These are phyloP conservation scores for Phanerodontia chrysosporium DNA, from an alignment of 768 basidiomycete species.

Conservation along the genomic window DNA sequence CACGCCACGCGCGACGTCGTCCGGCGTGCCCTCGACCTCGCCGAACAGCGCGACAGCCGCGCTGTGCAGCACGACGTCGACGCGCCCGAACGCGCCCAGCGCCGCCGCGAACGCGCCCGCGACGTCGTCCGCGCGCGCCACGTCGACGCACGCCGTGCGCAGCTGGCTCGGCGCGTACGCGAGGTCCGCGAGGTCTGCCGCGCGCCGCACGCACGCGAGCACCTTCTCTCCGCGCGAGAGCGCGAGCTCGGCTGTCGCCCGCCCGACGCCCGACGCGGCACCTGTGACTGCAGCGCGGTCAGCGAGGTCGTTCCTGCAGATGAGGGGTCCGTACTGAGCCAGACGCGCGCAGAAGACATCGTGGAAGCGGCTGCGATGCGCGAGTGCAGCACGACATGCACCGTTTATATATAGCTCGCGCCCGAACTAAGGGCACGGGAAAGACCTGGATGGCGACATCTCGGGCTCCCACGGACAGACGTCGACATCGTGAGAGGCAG, in stretches of 20 bases:
- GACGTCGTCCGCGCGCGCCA: conserved; percentile 30
- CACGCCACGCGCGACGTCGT: conserved; percentile 29
- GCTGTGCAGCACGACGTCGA: conserved; percentile 46
- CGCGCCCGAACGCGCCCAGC: conserved; percentile 33
- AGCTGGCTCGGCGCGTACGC: conserved; percentile 26
- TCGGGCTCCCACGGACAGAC: too few species aligned
- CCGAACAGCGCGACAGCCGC: conserved; percentile 30
- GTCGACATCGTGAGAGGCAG: not conserved
- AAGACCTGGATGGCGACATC: too few species aligned
- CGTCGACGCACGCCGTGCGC: conserved; percentile 36
- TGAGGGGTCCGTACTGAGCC: not conserved
- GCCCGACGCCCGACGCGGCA: conserved; percentile 36
- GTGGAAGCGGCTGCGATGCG: not conserved
- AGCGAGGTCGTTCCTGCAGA: not conserved
- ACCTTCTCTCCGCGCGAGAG: conserved; percentile 36
- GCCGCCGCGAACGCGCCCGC: conserved; percentile 23
- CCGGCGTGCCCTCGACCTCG: conserved; percentile 36
- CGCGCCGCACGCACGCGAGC: conserved; percentile 37
- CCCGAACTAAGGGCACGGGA: not conserved
- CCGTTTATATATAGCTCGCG: not conserved
- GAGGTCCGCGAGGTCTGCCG: conserved; percentile 20
- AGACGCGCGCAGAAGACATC: not conserved
- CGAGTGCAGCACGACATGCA: not conserved
- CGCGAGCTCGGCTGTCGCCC: conserved; percentile 28
- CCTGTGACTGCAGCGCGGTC: conserved; percentile 32